phyloP scores from a whole-genome alignment of 192 early-diverging fungal genomes.

The Coemansia sp. region DNA sequence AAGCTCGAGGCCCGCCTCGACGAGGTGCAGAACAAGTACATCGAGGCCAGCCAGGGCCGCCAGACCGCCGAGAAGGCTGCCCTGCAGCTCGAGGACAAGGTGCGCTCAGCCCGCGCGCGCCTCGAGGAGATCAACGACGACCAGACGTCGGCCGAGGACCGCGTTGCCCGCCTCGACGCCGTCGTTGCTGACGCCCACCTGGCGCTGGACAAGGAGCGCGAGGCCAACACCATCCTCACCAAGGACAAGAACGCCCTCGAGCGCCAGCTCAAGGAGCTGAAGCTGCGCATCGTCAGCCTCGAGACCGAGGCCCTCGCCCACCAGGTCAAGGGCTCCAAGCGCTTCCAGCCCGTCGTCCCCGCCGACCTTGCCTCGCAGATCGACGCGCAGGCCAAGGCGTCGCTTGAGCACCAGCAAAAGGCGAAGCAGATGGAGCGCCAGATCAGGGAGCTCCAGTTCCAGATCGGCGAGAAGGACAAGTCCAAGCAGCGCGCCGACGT shows the following conservation, averaged over 20 bases:
- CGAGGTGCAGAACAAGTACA: slow-evolving; percentile 65
- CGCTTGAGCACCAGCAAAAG: slow-evolving; percentile 51
- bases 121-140: slow-evolving; percentile 78
- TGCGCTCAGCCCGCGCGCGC: slow-evolving; percentile 69
- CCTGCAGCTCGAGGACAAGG: slow-evolving; percentile 71
- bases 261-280: slow-evolving; percentile 82
- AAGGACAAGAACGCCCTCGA: slow-evolving; percentile 82
- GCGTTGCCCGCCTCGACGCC: slow-evolving; percentile 59
- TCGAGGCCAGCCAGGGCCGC: slow-evolving; percentile 67
- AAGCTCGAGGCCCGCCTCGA: slow-evolving; percentile 76
- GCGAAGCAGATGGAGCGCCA: slow-evolving; percentile 66
- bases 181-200: slow-evolving; percentile 54
- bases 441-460: slow-evolving; percentile 86
- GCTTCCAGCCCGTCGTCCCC: slow-evolving; percentile 45
- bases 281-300: slow-evolving; percentile 73
- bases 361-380: slow-evolving; percentile 39
- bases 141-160: slow-evolving; percentile 65
- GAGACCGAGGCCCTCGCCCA: slow-evolving; percentile 69
- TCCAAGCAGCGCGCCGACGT: slow-evolving; percentile 74
- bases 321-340: slow-evolving; percentile 59
- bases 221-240: slow-evolving; percentile 71
- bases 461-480: slow-evolving; percentile 82
- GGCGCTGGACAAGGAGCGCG: slow-evolving; percentile 67
- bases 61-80: slow-evolving; percentile 73
- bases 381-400: slow-evolving; percentile 49